phyloP scores from a whole-genome alignment of 805 yeast species.

The Candida awuae region DNA sequence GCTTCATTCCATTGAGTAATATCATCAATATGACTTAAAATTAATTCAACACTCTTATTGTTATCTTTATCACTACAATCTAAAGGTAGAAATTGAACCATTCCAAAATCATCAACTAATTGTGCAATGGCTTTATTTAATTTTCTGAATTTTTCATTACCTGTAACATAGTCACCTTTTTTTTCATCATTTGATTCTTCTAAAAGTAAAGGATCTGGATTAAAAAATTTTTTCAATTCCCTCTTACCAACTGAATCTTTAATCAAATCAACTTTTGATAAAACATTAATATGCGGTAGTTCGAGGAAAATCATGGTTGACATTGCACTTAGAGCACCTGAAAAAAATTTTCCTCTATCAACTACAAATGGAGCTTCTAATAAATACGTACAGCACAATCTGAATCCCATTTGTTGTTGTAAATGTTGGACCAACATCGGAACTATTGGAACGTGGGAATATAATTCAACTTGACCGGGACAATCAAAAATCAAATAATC shows the following conservation, averaged over 20 bases:
- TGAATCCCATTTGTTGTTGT: conserved; percentile 70
- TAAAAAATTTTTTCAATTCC: conserved; percentile 73
- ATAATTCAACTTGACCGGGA: conserved; percentile 94
- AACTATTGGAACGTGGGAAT: conserved; percentile 88
- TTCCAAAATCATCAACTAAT: conserved; percentile 93
- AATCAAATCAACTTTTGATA: conserved; percentile 80
- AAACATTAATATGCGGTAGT: conserved; percentile 86
- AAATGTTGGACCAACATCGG: conserved; percentile 86
- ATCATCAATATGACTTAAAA: conserved; percentile 88
- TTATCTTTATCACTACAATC: conserved; percentile 56
- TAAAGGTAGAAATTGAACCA: conserved; percentile 94
- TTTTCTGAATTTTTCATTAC: conserved; percentile 53
- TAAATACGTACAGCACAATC: conserved; percentile 84
- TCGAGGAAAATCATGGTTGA: conserved; percentile 94
- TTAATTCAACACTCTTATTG: conserved; percentile 67
- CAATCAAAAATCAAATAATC: conserved; percentile 92
- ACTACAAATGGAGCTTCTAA: conserved; percentile 91
- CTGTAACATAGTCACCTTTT: conserved; percentile 23
- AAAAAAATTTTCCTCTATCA: conserved; percentile 85
- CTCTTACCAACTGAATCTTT: conserved; percentile 70
- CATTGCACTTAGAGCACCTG: conserved; percentile 96
- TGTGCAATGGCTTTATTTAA: conserved; percentile 80
- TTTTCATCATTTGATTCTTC: conserved; percentile 30
- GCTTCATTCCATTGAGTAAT: conserved; percentile 96
- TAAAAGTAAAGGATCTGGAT: conserved; percentile 83